Evolutionary conservation across 1,284 basidiomycete genomes (phyloP).

Genomic region (Takashimella tepidaria): DNA sequence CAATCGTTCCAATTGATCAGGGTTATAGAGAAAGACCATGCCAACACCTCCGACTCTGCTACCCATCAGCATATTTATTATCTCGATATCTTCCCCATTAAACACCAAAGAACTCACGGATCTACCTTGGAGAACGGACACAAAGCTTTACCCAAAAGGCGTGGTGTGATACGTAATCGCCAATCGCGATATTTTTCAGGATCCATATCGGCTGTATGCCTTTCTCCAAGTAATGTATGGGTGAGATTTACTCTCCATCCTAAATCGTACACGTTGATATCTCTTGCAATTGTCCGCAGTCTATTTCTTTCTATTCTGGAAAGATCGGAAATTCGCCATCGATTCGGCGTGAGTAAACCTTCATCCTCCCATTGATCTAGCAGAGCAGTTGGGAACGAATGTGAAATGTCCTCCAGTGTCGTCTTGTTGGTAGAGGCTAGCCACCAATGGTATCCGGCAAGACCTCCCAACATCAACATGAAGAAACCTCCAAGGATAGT

Average conservation of each 20-base stretch:
- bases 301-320: conserved; percentile 62
- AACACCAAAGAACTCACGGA: not conserved
- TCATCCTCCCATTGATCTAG: conserved; percentile 20
- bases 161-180: not conserved
- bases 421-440: conserved; percentile 79
- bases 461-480: conserved; percentile 65
- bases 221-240: conserved; percentile 22
- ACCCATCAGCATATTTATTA: too few species aligned
- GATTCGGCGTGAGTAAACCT: conserved; percentile 6
- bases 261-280: conserved; percentile 67
- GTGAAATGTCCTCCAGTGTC: conserved; percentile 72
- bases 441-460: conserved; percentile 72
- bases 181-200: not conserved
- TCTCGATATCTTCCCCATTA: not conserved
- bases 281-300: conserved; percentile 61
- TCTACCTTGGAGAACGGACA: not conserved
- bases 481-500: conserved; percentile 61
- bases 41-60: too few species aligned
- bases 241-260: conserved; percentile 62
- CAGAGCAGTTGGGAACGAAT: conserved; percentile 54
- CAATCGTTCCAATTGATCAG: not conserved
- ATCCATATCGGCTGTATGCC: not conserved
- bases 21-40: not conserved
- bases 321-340: conserved; percentile 63
- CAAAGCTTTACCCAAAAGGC: not conserved